A percentile compares a stretch with the other conserved stretches of the same genome.
phyloP scores from a whole-genome alignment of 2,329 filamentous ascomycete species.

The Neofusicoccum ribis region DNA sequence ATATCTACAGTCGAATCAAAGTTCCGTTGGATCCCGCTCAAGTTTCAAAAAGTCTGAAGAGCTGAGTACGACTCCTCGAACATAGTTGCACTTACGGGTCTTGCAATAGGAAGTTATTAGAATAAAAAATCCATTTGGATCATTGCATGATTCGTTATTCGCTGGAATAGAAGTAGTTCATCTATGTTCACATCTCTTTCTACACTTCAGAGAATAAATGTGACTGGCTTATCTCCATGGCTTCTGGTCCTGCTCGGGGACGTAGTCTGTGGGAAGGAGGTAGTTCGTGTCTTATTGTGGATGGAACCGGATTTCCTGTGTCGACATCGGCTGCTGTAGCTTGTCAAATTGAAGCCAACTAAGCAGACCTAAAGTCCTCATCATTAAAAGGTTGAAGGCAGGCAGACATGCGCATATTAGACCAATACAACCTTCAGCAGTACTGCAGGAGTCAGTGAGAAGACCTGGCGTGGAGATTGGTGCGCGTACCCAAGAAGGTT shows the following conservation, averaged over 20 bases:
- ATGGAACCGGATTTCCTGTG: neutral
- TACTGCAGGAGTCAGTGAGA: neutral
- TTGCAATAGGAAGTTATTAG: too few species aligned
- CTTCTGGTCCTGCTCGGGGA: neutral
- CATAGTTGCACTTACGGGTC: too few species aligned
- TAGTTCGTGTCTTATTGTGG: neutral
- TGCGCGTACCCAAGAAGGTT: neutral
- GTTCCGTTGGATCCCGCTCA: too few species aligned
- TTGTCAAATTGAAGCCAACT: neutral
- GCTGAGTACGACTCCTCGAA: too few species aligned
- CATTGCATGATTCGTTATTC: too few species aligned
- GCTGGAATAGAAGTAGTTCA: too few species aligned
- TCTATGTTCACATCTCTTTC: too few species aligned
- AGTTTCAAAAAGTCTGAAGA: too few species aligned
- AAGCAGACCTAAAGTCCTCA: neutral
- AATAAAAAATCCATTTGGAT: too few species aligned
- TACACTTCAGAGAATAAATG: neutral
- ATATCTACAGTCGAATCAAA: too few species aligned
- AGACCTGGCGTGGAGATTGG: too few species aligned
- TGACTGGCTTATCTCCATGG: neutral
- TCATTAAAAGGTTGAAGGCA: neutral
- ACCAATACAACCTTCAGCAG: neutral
- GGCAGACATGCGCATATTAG: neutral
- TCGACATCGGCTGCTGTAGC: neutral
- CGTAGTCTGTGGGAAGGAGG: neutral